Conservation (phyloP, 768 basidiomycete species). For the Lactarius sp. region DNA sequence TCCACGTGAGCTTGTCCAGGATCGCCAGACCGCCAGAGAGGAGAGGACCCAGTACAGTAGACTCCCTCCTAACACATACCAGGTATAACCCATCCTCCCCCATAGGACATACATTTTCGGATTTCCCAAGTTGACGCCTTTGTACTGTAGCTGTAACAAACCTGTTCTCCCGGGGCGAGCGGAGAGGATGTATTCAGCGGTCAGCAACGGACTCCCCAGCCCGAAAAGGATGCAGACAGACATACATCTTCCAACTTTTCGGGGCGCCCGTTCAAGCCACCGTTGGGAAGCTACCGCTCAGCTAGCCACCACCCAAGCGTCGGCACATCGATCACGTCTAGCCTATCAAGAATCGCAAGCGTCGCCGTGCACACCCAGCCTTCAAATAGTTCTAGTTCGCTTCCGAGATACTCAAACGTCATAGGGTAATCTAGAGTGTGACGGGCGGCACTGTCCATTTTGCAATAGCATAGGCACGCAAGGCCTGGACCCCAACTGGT, state of each 20-base stretch:
- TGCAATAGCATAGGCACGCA: constrained; percentile 23
- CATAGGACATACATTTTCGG: too few species aligned
- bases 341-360: too few species aligned
- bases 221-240: constrained; percentile 12
- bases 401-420: constrained; percentile 1
- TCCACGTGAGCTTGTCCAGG: too few species aligned
- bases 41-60: not conserved
- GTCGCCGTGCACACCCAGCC: not conserved
- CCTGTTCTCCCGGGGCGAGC: constrained; percentile 42
- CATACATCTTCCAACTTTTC: constrained; percentile 95
- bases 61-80: too few species aligned
- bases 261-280: constrained; percentile 94
- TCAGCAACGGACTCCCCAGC: not conserved
- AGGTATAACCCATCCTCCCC: too few species aligned
- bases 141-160: constrained; percentile 91
- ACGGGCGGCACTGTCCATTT: not conserved
- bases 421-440: not conserved
- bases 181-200: not conserved
- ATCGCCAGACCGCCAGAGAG: too few species aligned
- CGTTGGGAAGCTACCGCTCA: constrained; percentile 64
- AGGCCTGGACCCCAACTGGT: constrained; percentile 2
- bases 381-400: not conserved
- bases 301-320: too few species aligned
- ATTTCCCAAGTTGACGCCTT: too few species aligned
- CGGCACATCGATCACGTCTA: constrained; percentile 32